These are phyloP conservation scores for Metschnikowia colocasiae DNA, from an alignment of 805 yeast species.

Conservation along the genomic window DNA sequence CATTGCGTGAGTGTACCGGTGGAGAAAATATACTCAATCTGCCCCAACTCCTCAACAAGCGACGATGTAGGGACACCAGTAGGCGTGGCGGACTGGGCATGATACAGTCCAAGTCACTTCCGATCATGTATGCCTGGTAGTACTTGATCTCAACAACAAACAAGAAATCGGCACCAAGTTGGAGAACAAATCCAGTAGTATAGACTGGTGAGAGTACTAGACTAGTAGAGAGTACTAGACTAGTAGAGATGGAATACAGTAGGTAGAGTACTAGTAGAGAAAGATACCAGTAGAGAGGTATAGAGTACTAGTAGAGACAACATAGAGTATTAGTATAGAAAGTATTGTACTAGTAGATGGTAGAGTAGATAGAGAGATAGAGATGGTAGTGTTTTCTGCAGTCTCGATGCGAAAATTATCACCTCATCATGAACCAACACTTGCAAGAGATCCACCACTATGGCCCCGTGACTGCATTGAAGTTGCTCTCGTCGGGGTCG, in stretches of 20 bases:
- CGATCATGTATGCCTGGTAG: constrained; percentile 90
- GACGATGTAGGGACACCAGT: constrained; percentile 94
- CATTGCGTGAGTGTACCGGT: constrained; percentile 97
- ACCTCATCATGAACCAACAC: background rate
- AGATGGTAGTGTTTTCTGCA: too few species aligned
- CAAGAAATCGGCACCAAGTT: constrained; percentile 95
- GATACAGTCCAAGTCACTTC: constrained; percentile 92
- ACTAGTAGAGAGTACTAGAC: too few species aligned
- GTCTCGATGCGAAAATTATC: too few species aligned
- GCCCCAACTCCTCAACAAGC: constrained; percentile 95
- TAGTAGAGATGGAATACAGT: too few species aligned
- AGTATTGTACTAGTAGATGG: too few species aligned
- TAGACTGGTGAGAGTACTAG: too few species aligned
- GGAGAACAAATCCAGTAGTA: constrained; percentile 91
- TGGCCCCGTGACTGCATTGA: constrained; percentile 72
- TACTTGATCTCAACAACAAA: constrained; percentile 95
- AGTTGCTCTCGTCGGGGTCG: constrained; percentile 33
- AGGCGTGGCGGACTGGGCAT: constrained; percentile 85
- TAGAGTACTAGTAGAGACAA: too few species aligned
- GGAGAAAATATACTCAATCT: constrained; percentile 91
- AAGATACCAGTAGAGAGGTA: too few species aligned
- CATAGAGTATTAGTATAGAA: too few species aligned
- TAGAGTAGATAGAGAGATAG: too few species aligned
- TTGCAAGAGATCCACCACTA: constrained; percentile 33
- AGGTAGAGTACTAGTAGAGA: too few species aligned